phyloP scores from a whole-genome alignment of 106 monocot genomes.

The Triglochin maritima region DNA sequence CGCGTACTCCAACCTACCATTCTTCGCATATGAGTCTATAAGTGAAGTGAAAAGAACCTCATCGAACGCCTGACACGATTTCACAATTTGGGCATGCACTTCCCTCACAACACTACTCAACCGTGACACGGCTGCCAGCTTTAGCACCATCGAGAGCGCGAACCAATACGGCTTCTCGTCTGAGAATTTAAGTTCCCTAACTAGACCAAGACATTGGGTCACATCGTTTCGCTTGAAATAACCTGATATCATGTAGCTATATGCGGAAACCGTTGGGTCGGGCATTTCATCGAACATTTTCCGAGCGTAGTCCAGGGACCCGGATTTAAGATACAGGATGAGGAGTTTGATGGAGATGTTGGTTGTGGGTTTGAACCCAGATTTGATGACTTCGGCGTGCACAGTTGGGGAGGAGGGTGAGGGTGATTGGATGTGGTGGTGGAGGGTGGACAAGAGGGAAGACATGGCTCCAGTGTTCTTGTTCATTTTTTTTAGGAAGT shows the following conservation, averaged over 20 bases:
- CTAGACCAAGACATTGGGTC: constrained; percentile 30
- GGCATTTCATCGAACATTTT: constrained; percentile 71
- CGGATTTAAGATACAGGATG: constrained; percentile 52
- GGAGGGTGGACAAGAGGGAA: constrained; percentile 23
- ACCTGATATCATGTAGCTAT: constrained; percentile 60
- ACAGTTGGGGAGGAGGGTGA: constrained; percentile 28
- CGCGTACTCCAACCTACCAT: constrained; percentile 39
- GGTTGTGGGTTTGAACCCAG: constrained; percentile 19
- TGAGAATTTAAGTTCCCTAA: constrained; percentile 25
- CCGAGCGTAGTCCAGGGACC: constrained; percentile 45
- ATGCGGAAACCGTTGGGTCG: constrained; percentile 44
- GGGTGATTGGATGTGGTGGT: constrained; percentile 42
- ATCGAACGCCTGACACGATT: constrained; percentile 22
- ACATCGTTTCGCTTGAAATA: constrained; percentile 39
- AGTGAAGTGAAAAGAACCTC: constrained; percentile 58
- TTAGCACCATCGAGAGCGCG: constrained; percentile 74
- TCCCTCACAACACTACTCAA: constrained; percentile 13
- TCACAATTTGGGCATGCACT: constrained; percentile 55
- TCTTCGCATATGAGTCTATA: constrained; percentile 82
- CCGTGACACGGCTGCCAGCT: constrained; percentile 29
- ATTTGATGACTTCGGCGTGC: constrained; percentile 37
- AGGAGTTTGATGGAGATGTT: constrained; percentile 68
- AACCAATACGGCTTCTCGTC: constrained; percentile 58
- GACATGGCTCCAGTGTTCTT: background rate
- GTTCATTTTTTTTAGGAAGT: no score